Evolutionary conservation across 371 early-diverging fungal genomes (phyloP).

Genomic region (Parasitella parasitica): DNA sequence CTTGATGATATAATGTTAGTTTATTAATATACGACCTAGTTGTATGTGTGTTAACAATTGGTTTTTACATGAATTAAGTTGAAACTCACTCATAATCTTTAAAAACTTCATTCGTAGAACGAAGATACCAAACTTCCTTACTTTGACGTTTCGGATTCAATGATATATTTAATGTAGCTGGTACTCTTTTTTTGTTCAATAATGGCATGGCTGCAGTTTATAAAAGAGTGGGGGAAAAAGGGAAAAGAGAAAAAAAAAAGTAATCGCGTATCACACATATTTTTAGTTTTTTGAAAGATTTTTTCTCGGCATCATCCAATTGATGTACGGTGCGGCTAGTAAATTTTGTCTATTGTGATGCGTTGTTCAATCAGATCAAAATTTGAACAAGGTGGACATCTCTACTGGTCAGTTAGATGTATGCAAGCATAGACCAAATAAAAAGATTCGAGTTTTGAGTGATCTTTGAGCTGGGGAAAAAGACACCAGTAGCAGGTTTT

Average conservation of each 20-base stretch:
- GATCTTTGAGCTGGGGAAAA: no score
- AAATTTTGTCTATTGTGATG: no score
- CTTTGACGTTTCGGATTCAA: conserved; percentile 42
- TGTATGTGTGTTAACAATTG: neutral
- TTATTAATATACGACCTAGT: conserved; percentile 75
- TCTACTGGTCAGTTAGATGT: no score
- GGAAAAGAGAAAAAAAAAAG: neutral
- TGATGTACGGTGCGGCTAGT: no score
- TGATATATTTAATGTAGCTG: conserved; percentile 30
- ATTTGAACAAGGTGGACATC: no score
- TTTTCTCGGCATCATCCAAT: conserved; percentile 1
- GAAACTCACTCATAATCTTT: conserved; percentile 76
- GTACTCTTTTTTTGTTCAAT: conserved; percentile 39
- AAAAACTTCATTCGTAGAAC: conserved; percentile 87
- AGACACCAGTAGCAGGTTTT: no score
- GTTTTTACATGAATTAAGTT: neutral
- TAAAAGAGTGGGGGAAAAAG: neutral
- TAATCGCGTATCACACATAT: neutral
- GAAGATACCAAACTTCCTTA: conserved; percentile 73
- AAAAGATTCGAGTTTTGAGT: no score
- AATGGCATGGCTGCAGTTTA: conserved; percentile 29
- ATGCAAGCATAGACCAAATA: no score
- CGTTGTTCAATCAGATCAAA: no score
- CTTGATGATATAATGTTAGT: conserved; percentile 66
- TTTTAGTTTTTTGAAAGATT: neutral